Conservation (phyloP, 768 basidiomycete species). For the Amanita phalloides region DNA sequence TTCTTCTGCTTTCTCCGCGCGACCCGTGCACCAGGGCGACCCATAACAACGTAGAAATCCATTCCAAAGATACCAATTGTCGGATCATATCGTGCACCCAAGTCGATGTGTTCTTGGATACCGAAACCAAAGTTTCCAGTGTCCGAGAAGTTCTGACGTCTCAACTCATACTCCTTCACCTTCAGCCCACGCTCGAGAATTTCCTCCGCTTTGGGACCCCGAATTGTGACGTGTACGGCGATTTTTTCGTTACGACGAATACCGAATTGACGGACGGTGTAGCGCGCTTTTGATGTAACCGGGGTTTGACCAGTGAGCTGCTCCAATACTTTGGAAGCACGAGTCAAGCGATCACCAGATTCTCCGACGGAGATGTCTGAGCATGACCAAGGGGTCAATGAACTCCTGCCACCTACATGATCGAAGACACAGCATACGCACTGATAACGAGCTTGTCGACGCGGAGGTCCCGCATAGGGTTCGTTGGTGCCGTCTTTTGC, state of each 20-base stretch:
- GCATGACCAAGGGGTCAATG: constrained; percentile 5
- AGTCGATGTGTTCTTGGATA: constrained; percentile 98
- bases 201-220: constrained; percentile 98
- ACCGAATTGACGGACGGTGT: constrained; percentile 97
- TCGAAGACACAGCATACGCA: constrained; percentile 36
- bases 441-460: constrained; percentile 99
- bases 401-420: constrained; percentile 4
- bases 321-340: constrained; percentile 98
- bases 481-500: constrained; percentile 77
- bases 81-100: constrained; percentile 98
- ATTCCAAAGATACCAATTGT: constrained; percentile 99
- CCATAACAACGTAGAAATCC: constrained; percentile 99
- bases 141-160: constrained; percentile 94
- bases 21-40: constrained; percentile 87
- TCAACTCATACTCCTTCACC: constrained; percentile 99
- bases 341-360: constrained; percentile 97
- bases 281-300: constrained; percentile 98
- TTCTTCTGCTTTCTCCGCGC: constrained; percentile 85
- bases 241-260: constrained; percentile 99
- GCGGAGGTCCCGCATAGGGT: constrained; percentile 92
- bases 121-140: constrained; percentile 99
- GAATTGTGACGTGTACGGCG: constrained; percentile 96
- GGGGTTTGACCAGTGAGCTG: constrained; percentile 99
- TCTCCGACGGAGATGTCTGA: constrained; percentile 99
- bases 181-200: constrained; percentile 98